Conservation (phyloP, 225 moss, liverwort and hornwort genomes). For the Lunularia cruciata region DNA sequence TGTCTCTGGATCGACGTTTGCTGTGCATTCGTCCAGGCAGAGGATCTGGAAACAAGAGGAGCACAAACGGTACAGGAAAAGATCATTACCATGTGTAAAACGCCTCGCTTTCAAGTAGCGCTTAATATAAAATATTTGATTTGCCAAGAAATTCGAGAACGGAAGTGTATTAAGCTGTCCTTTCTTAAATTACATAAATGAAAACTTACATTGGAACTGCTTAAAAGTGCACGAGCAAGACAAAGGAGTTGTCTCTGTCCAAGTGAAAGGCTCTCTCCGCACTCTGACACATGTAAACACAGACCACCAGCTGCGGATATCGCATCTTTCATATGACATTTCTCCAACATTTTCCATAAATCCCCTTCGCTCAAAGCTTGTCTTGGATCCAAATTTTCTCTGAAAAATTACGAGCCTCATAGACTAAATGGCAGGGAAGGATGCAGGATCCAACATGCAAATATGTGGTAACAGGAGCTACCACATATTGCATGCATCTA, state of each 20-base stretch:
- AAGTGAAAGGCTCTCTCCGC: constrained; percentile 84
- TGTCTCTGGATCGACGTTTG: constrained; percentile 89
- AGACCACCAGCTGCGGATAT: constrained; percentile 67
- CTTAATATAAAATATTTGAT: no score
- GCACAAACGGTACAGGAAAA: no score
- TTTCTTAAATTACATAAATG: no score
- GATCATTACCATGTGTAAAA: no score
- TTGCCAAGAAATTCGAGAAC: no score
- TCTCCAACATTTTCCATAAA: constrained; percentile 79
- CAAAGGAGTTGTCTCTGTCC: constrained; percentile 96
- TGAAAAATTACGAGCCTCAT: no score
- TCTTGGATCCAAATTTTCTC: constrained; percentile 82
- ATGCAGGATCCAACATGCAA: no score
- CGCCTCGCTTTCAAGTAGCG: no score
- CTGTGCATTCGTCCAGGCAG: constrained; percentile 96
- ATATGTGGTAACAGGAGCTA: no score
- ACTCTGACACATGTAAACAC: constrained; percentile 63
- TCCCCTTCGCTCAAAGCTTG: constrained; percentile 52
- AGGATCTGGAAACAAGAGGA: constrained; percentile 67
- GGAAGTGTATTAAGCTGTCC: no score
- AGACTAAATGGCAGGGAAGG: no score
- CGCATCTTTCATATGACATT: constrained; percentile 85
- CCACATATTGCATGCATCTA: no score
- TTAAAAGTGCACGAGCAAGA: constrained; percentile 81
- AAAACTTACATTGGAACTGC: constrained; percentile 43